Evolutionary conservation across 2,329 filamentous ascomycete species (phyloP), one percentile per base, ranked within the genome.

Genomic region (Geoglossum cookeanum): DNA sequence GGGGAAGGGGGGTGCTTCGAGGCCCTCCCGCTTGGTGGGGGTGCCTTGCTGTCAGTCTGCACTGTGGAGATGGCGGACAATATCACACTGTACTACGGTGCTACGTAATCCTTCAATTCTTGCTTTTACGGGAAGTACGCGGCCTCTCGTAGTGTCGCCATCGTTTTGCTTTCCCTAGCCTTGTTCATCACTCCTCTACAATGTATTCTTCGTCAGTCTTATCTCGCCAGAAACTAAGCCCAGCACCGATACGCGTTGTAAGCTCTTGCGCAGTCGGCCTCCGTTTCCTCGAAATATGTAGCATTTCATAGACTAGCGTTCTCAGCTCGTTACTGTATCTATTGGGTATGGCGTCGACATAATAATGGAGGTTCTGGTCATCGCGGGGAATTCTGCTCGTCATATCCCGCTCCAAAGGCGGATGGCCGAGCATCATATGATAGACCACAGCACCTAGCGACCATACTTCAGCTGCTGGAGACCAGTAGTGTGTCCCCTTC

Each of bases 391-490:
- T 27, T 27, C 2, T 4, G 17, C 15, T 32, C 22, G 35, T 13
- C 29, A 27, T 6, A 17, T 37, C 15, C 15, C 30, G 32, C 22
- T 42, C 33, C n/a, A 27, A 8, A 9, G 56, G 47, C 37, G 56
- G 27, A 11, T 45, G 22, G n/a, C 56, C 56, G 4, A 54, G 33
- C 56, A 58, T 58, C 56, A 58, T 58, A 15, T 58, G 32, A 35
- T 58, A 58, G 8, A 58, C 8, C 27, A 54, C 48, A 2, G 56
- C 56, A 55, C 56, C 56, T 29, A 58, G 33, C 17, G 56, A 54
- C 47, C 51, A 58, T 6, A 58, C 39, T 29, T 58, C 56, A 35
- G 56, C 56, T 15, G 56, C 56, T 17, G 13, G 17, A 11, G 32
- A 37, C 51, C 56, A 55, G 3, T 6, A 5, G 8, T 45, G 48